phyloP scores from a whole-genome alignment of 2,329 filamentous ascomycete species.

The Penicillium concentricum region DNA sequence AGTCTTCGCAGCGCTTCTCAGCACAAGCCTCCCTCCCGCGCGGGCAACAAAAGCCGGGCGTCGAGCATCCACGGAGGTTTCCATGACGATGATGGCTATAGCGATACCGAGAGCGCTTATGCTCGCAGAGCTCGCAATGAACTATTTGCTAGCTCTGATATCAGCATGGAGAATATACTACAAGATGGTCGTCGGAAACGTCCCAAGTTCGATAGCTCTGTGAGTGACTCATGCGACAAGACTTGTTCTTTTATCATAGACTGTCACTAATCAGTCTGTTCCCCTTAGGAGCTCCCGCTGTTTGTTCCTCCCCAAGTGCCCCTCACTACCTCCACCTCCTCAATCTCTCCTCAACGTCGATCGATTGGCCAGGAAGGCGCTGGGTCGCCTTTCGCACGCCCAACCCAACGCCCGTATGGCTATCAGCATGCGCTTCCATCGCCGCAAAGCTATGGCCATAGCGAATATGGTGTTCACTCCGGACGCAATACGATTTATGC shows the following conservation, averaged over 20 bases:
- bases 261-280: conserved; percentile 17
- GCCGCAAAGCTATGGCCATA: conserved; percentile 71
- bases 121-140: conserved; percentile 77
- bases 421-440: conserved; percentile 78
- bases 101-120: conserved; percentile 80
- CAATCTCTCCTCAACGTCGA: conserved; percentile 86
- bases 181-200: conserved; percentile 94
- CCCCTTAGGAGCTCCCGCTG: conserved; percentile 79
- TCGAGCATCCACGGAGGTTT: conserved; percentile 59
- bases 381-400: conserved; percentile 69
- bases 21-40: conserved; percentile 69
- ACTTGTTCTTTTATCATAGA: neutral
- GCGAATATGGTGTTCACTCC: conserved; percentile 40
- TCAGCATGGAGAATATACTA: conserved; percentile 96
- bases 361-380: conserved; percentile 68
- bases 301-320: conserved; percentile 95
- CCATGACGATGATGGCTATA: conserved; percentile 76
- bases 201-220: conserved; percentile 93
- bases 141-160: conserved; percentile 89
- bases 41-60: conserved; percentile 65
- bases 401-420: conserved; percentile 75
- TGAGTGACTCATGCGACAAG: conserved; percentile 56
- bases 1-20: conserved; percentile 77
- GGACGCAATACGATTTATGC: conserved; percentile 53
- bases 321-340: conserved; percentile 93